Evolutionary conservation across 768 basidiomycete species (phyloP), one percentile per base, ranked within the genome.

Genomic region (Basidioascus undulatus): DNA sequence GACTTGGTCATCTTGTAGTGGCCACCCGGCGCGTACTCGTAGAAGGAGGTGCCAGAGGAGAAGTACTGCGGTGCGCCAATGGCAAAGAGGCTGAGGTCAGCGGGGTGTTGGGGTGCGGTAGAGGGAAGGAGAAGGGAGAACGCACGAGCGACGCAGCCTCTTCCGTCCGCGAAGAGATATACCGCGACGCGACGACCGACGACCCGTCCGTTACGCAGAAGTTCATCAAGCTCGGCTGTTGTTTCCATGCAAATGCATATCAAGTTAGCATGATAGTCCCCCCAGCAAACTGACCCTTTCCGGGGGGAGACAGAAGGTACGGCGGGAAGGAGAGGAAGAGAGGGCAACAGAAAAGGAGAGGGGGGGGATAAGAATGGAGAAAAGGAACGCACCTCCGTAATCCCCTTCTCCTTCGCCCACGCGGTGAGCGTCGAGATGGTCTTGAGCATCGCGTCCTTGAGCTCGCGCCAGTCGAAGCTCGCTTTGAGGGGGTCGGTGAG

Each of bases 131-230:
- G n/a, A n/a, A n/a, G 45, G 44, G 23, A 43, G 44, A 32, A 57
- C 64, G 46, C 51, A 75, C 78, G 60, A 94, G 58, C 23, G 82
- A 86, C 3, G 89, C 87, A 3, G 87, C 87, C 57, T 92, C 86
- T 45, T 87, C 80, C 8, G 71, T 73, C 40, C 74, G 70, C 0
- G 84, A 89, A 0, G 83, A 84, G 38, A 98, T 82, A 57, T 98
- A 96, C 36, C 92, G 69, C 9, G 87, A 89, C 7, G 78, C 89
- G 19, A 98, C 70, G 5, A 98, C 81, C 43, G 77, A 81, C 51
- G 80, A 71, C 6, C 92, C 92, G 55, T 98, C 92, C 5, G 86
- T 87, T 24, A 96, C 76, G 50, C 83, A 87, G 55, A 89, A 98
- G 55, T 96, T 96, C 74, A 86, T 69, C 40, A 87, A 59, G 51